Evolutionary conservation across 441 rosid genomes (phyloP).

Genomic region (Dalechampia spathulata): DNA sequence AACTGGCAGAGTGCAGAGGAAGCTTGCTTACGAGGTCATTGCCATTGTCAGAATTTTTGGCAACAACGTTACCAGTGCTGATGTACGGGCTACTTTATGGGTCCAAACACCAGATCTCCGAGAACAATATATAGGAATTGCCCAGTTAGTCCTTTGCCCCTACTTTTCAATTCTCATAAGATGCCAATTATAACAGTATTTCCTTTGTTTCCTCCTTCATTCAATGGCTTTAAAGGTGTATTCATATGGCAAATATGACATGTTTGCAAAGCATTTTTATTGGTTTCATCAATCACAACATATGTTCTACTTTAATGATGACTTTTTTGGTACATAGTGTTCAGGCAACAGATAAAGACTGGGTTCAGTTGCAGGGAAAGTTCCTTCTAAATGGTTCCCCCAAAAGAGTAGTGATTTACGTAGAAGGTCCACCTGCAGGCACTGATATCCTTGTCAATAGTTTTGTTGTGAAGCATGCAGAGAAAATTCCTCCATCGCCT

Average conservation of each 20-base stretch:
- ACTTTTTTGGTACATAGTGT: constrained; percentile 31
- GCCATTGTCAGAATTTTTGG: constrained; percentile 70
- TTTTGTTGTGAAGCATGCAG: constrained; percentile 63
- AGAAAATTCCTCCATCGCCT: constrained; percentile 49
- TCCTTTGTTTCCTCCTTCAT: too few species aligned
- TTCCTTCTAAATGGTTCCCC: constrained; percentile 73
- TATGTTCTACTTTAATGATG: too few species aligned
- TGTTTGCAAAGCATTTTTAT: too few species aligned
- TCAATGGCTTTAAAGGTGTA: too few species aligned
- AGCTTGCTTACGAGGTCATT: constrained; percentile 57
- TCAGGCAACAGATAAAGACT: constrained; percentile 70
- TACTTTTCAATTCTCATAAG: too few species aligned
- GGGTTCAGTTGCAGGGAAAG: constrained; percentile 76
- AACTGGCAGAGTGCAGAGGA: constrained; percentile 60
- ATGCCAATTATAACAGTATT: too few species aligned
- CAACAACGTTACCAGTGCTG: constrained; percentile 43
- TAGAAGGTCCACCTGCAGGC: constrained; percentile 95
- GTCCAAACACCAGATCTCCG: constrained; percentile 57
- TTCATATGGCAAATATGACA: too few species aligned
- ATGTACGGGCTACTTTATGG: constrained; percentile 70
- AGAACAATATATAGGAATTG: constrained; percentile 66
- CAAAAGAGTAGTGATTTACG: constrained; percentile 45
- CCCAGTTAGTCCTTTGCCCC: constrained; percentile 51
- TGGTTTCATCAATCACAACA: too few species aligned
- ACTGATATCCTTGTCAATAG: constrained; percentile 69